Conservation (phyloP, 176 grass and related monocot genomes). For the Coix lacrymajobi region DNA sequence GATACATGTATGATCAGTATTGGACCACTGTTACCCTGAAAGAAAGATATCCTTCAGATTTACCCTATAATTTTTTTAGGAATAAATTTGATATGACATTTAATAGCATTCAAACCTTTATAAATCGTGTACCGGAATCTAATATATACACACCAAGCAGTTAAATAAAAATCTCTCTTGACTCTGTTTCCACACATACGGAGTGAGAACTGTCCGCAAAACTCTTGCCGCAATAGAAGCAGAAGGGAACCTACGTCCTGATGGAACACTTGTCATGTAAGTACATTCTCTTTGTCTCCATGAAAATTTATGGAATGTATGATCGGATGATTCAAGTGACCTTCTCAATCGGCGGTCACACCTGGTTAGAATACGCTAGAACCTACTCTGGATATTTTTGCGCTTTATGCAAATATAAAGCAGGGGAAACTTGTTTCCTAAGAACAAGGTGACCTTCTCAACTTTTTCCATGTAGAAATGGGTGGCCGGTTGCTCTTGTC, state of each 20-base stretch:
- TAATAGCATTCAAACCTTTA: background rate
- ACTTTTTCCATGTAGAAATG: slow-evolving; percentile 26
- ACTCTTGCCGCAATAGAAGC: slow-evolving; percentile 49
- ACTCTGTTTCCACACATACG: slow-evolving; percentile 33
- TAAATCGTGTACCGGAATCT: background rate
- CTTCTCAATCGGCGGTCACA: too few relatives aligned
- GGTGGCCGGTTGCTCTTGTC: slow-evolving; percentile 30
- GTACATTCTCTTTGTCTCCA: background rate
- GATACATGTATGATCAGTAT: slow-evolving; percentile 70
- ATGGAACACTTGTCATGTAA: slow-evolving; percentile 51
- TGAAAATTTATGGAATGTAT: background rate
- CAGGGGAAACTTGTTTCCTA: too few relatives aligned
- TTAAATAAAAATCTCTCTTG: slow-evolving; percentile 3
- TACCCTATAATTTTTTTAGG: background rate
- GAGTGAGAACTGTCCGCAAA: slow-evolving; percentile 48
- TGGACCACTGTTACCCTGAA: slow-evolving; percentile 46
- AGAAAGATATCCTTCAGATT: slow-evolving; percentile 54
- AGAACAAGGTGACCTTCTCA: background rate
- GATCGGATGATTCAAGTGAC: background rate
- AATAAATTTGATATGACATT: background rate
- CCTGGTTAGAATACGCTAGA: too few relatives aligned
- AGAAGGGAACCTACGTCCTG: slow-evolving; percentile 34
- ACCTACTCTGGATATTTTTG: too few relatives aligned
- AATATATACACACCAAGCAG: background rate
- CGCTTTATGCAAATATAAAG: too few relatives aligned